These are phyloP conservation scores for Cyclotella kingstonii DNA, from an alignment of 108 stramenopile genomes.

Conservation along the genomic window DNA sequence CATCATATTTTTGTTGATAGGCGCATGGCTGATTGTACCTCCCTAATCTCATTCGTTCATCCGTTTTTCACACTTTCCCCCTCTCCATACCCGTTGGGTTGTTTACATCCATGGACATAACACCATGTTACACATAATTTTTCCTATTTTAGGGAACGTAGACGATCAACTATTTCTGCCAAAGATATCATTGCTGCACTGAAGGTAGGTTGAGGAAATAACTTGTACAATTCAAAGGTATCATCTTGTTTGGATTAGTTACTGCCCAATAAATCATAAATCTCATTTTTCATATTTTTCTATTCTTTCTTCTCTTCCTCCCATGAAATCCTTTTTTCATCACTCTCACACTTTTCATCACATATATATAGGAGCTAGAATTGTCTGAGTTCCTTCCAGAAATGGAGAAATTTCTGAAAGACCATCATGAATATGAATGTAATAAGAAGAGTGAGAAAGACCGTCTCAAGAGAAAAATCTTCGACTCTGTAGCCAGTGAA, in stretches of 20 bases:
- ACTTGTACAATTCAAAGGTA: no score
- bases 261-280: no score
- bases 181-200: constrained; percentile 80
- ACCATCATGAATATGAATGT: constrained; percentile 62
- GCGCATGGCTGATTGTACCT: no score
- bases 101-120: background rate
- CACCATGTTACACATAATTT: background rate
- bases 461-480: constrained; percentile 6
- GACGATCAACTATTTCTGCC: constrained; percentile 80
- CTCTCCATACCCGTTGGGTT: no score
- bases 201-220: constrained; percentile 32
- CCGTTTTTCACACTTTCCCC: no score
- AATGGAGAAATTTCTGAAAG: constrained; percentile 54
- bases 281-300: no score
- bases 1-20: no score
- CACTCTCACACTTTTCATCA: background rate
- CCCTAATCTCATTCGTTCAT: no score
- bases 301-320: background rate
- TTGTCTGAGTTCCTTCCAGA: constrained; percentile 71
- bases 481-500: no score
- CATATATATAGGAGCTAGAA: constrained; percentile 51
- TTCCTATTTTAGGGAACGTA: constrained; percentile 50
- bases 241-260: no score
- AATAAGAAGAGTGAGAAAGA: constrained; percentile 66
- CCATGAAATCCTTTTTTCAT: background rate